Conservation (phyloP, 768 basidiomycete genomes). For the Hygrocybe coccinea region DNA sequence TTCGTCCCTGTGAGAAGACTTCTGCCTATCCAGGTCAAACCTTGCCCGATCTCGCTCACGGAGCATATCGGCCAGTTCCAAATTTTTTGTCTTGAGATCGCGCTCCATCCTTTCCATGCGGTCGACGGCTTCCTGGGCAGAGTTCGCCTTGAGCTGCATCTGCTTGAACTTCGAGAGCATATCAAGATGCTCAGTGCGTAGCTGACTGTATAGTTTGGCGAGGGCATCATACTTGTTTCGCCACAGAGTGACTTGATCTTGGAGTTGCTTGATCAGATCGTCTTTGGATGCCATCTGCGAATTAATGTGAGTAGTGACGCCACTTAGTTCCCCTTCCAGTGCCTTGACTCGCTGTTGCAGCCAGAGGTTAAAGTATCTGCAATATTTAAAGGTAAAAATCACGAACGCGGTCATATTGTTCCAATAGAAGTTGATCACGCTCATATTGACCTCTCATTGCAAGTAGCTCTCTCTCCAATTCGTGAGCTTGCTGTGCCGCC, state of each 20-base stretch:
- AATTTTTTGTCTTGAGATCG: constrained; percentile 96
- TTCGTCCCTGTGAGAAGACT: constrained; percentile 93
- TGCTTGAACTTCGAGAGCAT: constrained; percentile 97
- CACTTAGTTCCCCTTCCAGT: constrained; percentile 81
- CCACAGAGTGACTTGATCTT: constrained; percentile 96
- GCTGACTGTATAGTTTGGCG: constrained; percentile 96
- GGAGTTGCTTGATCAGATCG: constrained; percentile 89
- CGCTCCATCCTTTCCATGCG: constrained; percentile 99
- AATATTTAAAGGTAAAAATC: neutral
- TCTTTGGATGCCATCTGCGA: constrained; percentile 90
- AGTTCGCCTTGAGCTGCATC: constrained; percentile 95
- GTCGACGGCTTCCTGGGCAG: constrained; percentile 96
- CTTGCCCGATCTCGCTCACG: constrained; percentile 93
- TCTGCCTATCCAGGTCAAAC: constrained; percentile 91
- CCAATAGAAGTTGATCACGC: constrained; percentile 93
- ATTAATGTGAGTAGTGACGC: constrained; percentile 68
- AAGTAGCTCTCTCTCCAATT: constrained; percentile 85
- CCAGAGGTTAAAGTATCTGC: constrained; percentile 6
- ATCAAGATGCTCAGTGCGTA: constrained; percentile 94
- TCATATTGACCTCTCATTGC: constrained; percentile 96
- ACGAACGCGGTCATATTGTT: constrained; percentile 92
- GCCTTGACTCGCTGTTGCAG: constrained; percentile 82
- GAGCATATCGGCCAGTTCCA: constrained; percentile 98
- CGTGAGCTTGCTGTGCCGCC: constrained; percentile 61
- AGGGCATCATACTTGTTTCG: constrained; percentile 98